Evolutionary conservation across 73 alveolate species (phyloP).

Genomic region (Breviolum minutum): DNA sequence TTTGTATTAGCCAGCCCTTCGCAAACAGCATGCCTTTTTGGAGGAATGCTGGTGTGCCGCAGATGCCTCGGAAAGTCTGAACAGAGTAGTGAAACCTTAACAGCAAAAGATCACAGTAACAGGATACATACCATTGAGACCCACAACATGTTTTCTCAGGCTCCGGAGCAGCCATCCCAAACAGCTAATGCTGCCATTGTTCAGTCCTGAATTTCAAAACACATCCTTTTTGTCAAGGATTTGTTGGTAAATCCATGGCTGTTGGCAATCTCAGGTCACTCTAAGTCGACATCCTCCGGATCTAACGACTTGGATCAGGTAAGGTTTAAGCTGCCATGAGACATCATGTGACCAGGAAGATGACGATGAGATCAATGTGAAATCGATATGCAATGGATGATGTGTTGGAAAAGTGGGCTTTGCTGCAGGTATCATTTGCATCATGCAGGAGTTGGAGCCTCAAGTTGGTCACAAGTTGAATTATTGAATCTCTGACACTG

Average conservation of each 20-base stretch:
- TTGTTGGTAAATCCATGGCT: neutral
- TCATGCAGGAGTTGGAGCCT: conserved; percentile 30
- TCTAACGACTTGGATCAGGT: conserved; percentile 76
- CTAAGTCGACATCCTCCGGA: conserved; percentile 88
- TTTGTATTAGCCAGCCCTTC: neutral
- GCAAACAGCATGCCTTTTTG: neutral
- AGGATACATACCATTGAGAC: neutral
- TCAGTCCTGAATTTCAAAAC: neutral
- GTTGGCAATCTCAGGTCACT: conserved; percentile 13
- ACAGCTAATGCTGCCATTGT: conserved; percentile 58
- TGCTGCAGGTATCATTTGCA: conserved; percentile 55
- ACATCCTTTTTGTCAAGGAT: too few species aligned
- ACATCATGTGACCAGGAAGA: neutral
- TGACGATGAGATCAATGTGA: too few species aligned
- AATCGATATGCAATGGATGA: too few species aligned
- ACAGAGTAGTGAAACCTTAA: neutral
- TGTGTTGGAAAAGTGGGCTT: neutral
- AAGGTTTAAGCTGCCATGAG: neutral
- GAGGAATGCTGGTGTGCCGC: conserved; percentile 90
- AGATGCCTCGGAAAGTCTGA: neutral
- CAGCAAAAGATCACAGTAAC: neutral
- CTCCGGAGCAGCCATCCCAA: neutral
- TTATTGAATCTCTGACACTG: too few species aligned
- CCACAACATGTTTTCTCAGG: neutral
- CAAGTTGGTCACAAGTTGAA: conserved; percentile 8